phyloP scores from a whole-genome alignment of 495 filamentous ascomycete species.

The Annulohypoxylon stygium region DNA sequence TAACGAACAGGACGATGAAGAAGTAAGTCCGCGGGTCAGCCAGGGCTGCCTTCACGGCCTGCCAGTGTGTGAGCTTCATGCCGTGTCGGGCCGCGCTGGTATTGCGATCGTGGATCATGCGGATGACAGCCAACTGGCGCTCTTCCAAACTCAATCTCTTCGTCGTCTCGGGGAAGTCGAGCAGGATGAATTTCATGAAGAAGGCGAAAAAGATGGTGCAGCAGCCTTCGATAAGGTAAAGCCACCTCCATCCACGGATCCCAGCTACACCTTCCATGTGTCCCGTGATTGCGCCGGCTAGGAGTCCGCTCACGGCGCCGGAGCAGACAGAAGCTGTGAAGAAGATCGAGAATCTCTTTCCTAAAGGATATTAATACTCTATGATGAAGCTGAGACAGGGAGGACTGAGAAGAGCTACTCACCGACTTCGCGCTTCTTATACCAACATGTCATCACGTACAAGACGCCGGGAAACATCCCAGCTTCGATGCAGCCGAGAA shows the following conservation, averaged over 20 bases:
- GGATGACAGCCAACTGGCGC: constrained; percentile 51
- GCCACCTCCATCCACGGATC: constrained; percentile 62
- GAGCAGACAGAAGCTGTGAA: constrained; percentile 64
- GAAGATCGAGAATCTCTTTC: constrained; percentile 63
- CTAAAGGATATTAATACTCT: background rate
- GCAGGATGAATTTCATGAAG: constrained; percentile 66
- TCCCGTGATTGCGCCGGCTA: constrained; percentile 59
- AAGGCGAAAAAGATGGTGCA: constrained; percentile 63
- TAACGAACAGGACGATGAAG: constrained; percentile 51
- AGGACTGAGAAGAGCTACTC: background rate
- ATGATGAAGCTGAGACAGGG: too few species aligned
- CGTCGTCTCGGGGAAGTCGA: constrained; percentile 60
- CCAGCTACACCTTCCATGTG: constrained; percentile 55
- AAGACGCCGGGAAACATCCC: constrained; percentile 67
- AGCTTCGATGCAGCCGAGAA: constrained; percentile 69
- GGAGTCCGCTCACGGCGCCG: constrained; percentile 64
- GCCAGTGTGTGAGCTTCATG: constrained; percentile 44
- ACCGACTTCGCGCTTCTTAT: constrained; percentile 64
- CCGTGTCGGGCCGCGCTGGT: constrained; percentile 25
- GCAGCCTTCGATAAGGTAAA: constrained; percentile 68
- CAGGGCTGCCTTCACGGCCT: constrained; percentile 51
- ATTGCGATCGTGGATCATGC: constrained; percentile 50
- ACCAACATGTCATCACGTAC: constrained; percentile 65
- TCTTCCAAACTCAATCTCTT: too few species aligned
- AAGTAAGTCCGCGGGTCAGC: constrained; percentile 43